These are phyloP conservation scores for Crithidia sp. DNA, from an alignment of 208 protist genomes.

Conservation along the genomic window DNA sequence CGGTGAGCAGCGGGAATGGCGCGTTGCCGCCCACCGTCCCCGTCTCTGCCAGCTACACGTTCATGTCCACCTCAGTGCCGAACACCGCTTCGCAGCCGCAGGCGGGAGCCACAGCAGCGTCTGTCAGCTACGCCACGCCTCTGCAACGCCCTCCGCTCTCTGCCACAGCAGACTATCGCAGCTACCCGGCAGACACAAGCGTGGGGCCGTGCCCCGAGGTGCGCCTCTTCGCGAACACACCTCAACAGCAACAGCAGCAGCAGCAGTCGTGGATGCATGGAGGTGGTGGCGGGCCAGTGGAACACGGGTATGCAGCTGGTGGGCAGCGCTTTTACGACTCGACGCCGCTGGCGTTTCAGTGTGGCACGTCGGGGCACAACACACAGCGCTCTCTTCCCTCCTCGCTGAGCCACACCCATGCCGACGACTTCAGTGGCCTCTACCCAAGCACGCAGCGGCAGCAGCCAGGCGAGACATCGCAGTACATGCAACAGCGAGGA, in stretches of 20 bases:
- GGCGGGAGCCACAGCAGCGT: neutral
- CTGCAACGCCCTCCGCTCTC: constrained; percentile 14
- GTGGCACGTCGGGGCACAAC: no score
- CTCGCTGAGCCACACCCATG: neutral
- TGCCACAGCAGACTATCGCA: neutral
- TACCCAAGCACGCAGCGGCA: neutral
- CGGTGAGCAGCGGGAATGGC: neutral
- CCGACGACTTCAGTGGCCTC: neutral
- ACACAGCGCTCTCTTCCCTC: neutral
- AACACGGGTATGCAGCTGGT: no score
- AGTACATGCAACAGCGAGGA: neutral
- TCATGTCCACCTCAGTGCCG: neutral
- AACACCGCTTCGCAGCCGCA: neutral
- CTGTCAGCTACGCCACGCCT: constrained; percentile 8
- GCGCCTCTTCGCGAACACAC: neutral
- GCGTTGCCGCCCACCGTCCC: constrained; percentile 1
- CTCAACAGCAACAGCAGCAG: constrained; percentile 3
- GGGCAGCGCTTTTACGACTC: neutral
- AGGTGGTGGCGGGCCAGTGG: neutral
- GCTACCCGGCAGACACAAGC: neutral
- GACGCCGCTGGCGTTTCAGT: neutral
- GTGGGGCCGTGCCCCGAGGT: neutral
- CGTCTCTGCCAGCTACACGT: neutral
- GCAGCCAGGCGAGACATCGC: neutral
- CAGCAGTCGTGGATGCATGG: neutral